A percentile compares a stretch with the other conserved stretches of the same genome.
Conservation (phyloP, 352 stramenopile genomes). For the Pseudoperonospora humuli region DNA sequence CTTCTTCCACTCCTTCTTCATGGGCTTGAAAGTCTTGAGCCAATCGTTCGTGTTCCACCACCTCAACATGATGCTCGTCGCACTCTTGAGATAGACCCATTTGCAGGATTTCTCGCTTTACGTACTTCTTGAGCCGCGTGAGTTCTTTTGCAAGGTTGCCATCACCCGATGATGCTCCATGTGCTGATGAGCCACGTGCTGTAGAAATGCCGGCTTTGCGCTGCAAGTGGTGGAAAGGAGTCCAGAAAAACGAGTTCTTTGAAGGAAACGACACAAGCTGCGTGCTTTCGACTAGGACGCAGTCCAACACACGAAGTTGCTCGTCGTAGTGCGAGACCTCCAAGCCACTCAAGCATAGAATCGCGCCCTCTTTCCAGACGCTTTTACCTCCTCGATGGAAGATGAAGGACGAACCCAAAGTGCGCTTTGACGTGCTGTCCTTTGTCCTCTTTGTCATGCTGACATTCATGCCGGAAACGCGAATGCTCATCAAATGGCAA, state of each 20-base stretch:
- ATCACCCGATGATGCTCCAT: neutral
- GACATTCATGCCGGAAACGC: conserved; percentile 28
- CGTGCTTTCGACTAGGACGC: conserved; percentile 44
- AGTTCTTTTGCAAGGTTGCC: conserved; percentile 16
- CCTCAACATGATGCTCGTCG: conserved; percentile 27
- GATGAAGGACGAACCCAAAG: conserved; percentile 21
- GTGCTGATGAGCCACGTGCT: neutral
- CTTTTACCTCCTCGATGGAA: conserved; percentile 44
- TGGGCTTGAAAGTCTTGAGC: conserved; percentile 44
- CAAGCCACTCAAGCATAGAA: conserved; percentile 49
- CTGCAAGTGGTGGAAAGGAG: conserved; percentile 19
- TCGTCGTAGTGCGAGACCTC: conserved; percentile 63
- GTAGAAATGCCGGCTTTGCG: conserved; percentile 2
- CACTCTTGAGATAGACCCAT: conserved; percentile 38
- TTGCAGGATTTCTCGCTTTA: conserved; percentile 37
- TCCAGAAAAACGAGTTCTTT: conserved; percentile 47
- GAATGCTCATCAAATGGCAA: conserved; percentile 47
- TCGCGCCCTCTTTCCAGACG: conserved; percentile 41
- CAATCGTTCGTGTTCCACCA: conserved; percentile 30
- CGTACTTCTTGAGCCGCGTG: conserved; percentile 32
- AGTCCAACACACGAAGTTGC: conserved; percentile 44
- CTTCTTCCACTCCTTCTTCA: conserved; percentile 11
- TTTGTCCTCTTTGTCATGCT: conserved; percentile 16
- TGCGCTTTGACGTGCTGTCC: conserved; percentile 1
- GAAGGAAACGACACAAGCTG: conserved; percentile 48